Evolutionary conservation across 2,329 filamentous ascomycete genomes (phyloP), one percentile per base, ranked within the genome.

Genomic region (Pseudocercospora fuligena): DNA sequence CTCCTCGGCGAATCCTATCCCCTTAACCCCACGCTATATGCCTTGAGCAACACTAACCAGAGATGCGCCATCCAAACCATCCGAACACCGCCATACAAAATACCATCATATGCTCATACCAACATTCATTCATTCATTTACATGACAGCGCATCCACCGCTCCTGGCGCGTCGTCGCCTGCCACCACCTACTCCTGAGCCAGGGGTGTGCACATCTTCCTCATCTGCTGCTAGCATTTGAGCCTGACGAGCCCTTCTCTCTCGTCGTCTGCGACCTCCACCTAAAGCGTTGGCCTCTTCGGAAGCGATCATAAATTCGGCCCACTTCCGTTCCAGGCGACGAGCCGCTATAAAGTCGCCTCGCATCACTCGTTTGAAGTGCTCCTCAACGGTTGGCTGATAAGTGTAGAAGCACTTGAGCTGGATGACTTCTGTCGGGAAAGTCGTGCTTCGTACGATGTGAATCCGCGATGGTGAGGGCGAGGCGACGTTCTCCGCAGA

Each of bases 341-440:
- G 85, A 0, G 95, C 95, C 0, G 91, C 86, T 0, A 85, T 83
- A 66, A 93, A 86, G 68, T 97, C 92, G 6, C 92, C 92, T 4
- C 87, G 84, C 60, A 97, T 79, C 0, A 97, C 92, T 3, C 94
- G 88, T 81, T 94, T 94, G 61, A 89, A 93, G 79, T 98, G 94
- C 78, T 97, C 93, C 72, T 97, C 91, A 4, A 97, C 93, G 0
- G 93, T 97, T 81, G 92, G 92, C 80, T 98, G 94, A 88, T 92
- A 97, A 49, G 91, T 93, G 78, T 97, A 97, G 82, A 94, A 98
- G 79, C 93, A 97, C 79, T 97, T 97, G 51, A 98, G 85, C 5
- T 89, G 85, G 66, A 98, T 93, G 65, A 96, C 88, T 76, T 97
- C 90, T 0, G 88, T 87, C 0, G 93, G 92, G 73, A 90, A 94